Evolutionary conservation across 306 rosid species (phyloP).

Genomic region (Hippophae tibetana): DNA sequence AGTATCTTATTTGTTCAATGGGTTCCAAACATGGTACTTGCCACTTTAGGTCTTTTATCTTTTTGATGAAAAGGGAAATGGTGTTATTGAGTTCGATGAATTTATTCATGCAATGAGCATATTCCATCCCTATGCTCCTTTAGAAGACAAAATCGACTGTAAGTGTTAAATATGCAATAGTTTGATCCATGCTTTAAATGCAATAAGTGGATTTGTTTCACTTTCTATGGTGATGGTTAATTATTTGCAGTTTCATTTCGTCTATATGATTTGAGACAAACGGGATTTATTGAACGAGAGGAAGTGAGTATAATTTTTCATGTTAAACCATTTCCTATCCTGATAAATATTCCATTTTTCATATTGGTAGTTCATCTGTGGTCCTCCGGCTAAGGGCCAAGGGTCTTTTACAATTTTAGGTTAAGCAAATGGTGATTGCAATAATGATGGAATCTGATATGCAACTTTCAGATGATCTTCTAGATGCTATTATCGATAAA

Average conservation of each 20-base stretch:
- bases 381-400: slow-evolving; percentile 9
- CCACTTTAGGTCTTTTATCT: slow-evolving; percentile 60
- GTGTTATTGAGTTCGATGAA: slow-evolving; percentile 74
- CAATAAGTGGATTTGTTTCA: slow-evolving; percentile 11
- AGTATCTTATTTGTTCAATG: slow-evolving; percentile 2
- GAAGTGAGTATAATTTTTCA: slow-evolving; percentile 43
- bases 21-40: not conserved
- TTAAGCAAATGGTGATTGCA: slow-evolving; percentile 78
- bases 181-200: slow-evolving; percentile 11
- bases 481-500: slow-evolving; percentile 66
- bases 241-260: slow-evolving; percentile 62
- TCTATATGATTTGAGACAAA: slow-evolving; percentile 70
- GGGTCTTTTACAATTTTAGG: slow-evolving; percentile 34
- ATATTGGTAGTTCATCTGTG: not conserved
- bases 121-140: slow-evolving; percentile 68
- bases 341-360: not conserved
- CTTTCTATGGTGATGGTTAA: slow-evolving; percentile 9
- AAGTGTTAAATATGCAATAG: slow-evolving; percentile 26
- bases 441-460: slow-evolving; percentile 56
- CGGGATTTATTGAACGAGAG: slow-evolving; percentile 72
- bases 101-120: slow-evolving; percentile 58
- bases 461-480: slow-evolving; percentile 58
- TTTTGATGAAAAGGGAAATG: slow-evolving; percentile 69
- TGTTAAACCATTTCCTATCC: slow-evolving; percentile 4
- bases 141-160: slow-evolving; percentile 69